A percentile compares a stretch with the other conserved stretches of the same genome.
Evolutionary conservation across 345 rosid species (phyloP).

Genomic region (Eucalyptus polybractea): DNA sequence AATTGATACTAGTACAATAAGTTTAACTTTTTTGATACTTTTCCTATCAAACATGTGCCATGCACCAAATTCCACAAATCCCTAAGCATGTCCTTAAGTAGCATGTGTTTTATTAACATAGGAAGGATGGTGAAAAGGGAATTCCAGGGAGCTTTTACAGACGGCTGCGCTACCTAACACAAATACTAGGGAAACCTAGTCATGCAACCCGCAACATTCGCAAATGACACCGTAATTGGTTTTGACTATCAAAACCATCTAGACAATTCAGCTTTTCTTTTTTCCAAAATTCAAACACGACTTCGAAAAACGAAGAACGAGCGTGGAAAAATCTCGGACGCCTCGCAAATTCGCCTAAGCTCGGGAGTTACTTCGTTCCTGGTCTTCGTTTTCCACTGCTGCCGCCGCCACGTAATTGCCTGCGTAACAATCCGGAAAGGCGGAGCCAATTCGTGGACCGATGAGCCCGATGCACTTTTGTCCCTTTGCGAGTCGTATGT

Average conservation of each 20-base stretch:
- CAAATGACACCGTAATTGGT: background rate
- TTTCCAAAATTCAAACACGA: background rate
- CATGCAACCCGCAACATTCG: background rate
- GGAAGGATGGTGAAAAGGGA: background rate
- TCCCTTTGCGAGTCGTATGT: background rate
- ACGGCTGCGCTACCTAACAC: background rate
- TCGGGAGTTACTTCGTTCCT: background rate
- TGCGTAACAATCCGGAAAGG: background rate
- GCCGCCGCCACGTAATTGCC: background rate
- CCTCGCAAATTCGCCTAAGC: background rate
- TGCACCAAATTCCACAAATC: background rate
- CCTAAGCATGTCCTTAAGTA: background rate
- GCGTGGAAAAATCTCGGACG: background rate
- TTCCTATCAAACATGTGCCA: background rate
- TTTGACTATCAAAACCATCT: background rate
- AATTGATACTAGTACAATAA: fast-evolving
- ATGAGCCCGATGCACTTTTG: background rate
- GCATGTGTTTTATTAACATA: background rate
- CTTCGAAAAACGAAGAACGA: background rate
- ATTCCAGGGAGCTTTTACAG: background rate
- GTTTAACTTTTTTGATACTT: background rate
- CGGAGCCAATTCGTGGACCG: background rate
- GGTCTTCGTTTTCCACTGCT: background rate
- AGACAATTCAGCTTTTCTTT: background rate
- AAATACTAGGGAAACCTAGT: background rate